phyloP scores from a whole-genome alignment of 2,329 filamentous ascomycete genomes.

The Chrysoporthe austroafricana region DNA sequence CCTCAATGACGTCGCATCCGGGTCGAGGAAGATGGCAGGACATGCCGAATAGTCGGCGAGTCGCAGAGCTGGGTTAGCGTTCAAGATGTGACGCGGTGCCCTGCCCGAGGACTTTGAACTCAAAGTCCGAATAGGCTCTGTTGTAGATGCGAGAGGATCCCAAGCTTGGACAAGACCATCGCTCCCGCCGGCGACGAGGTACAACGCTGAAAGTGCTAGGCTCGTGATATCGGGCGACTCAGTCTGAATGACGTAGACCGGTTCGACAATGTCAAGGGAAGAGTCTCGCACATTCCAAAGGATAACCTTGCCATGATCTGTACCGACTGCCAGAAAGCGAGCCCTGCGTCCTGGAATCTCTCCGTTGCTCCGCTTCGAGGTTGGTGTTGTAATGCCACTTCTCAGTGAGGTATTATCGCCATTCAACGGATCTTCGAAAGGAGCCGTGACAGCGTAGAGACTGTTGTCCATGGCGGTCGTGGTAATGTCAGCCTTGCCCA shows the following conservation, averaged over 20 bases:
- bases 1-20: constrained; percentile 81
- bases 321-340: constrained; percentile 81
- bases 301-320: constrained; percentile 73
- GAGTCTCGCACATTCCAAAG: constrained; percentile 83
- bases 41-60: constrained; percentile 80
- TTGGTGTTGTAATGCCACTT: constrained; percentile 46
- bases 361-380: constrained; percentile 42
- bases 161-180: constrained; percentile 95
- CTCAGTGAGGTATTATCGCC: constrained; percentile 41
- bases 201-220: constrained; percentile 81
- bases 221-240: constrained; percentile 87
- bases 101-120: constrained; percentile 83
- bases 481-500: constrained; percentile 66
- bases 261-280: constrained; percentile 62
- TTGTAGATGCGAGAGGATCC: constrained; percentile 87
- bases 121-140: constrained; percentile 80
- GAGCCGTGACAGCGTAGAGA: constrained; percentile 69
- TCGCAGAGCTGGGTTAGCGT: constrained; percentile 60
- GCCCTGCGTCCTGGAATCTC: constrained; percentile 86
- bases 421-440: constrained; percentile 78
- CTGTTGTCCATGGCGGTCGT: constrained; percentile 76
- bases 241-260: constrained; percentile 83
- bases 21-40: constrained; percentile 83
- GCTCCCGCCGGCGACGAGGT: constrained; percentile 89
- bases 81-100: constrained; percentile 71